Evolutionary conservation across 139 green algal species (phyloP).

Genomic region (Mesostigma viride): DNA sequence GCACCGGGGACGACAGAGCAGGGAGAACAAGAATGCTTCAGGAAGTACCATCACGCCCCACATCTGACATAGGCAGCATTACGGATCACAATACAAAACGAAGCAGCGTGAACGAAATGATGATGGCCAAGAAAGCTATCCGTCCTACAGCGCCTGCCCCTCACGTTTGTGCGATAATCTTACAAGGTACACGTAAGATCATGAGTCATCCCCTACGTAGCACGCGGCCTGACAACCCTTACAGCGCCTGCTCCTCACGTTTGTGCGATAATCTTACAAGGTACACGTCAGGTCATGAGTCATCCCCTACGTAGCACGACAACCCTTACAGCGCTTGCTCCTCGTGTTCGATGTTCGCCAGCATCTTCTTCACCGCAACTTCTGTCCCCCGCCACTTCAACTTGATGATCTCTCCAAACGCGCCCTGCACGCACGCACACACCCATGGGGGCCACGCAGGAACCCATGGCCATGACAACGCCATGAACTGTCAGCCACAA

Average conservation of each 20-base stretch:
- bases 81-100: no score
- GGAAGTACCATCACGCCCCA: no score
- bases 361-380: slow-evolving; percentile 39
- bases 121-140: no score
- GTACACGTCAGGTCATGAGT: not conserved
- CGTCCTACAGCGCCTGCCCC: not conserved
- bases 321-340: slow-evolving; percentile 17
- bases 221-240: not conserved
- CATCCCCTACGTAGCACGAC: not conserved
- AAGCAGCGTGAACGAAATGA: no score
- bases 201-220: not conserved
- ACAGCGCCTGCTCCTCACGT: not conserved
- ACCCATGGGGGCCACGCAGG: no score
- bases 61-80: no score
- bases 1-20: no score
- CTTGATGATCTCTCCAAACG: slow-evolving; percentile 36
- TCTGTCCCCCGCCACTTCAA: slow-evolving; percentile 37
- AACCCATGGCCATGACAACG: no score
- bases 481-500: no score
- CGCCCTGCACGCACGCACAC: slow-evolving; percentile 16
- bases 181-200: not conserved
- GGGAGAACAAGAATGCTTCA: no score
- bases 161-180: not conserved
- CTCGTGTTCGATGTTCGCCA: slow-evolving; percentile 14
- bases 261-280: not conserved